A percentile compares a stretch with the other conserved stretches of the same genome.
These are phyloP conservation scores for Trichomonascus vanleenenianus DNA, from an alignment of 805 yeast species.

Conservation along the genomic window DNA sequence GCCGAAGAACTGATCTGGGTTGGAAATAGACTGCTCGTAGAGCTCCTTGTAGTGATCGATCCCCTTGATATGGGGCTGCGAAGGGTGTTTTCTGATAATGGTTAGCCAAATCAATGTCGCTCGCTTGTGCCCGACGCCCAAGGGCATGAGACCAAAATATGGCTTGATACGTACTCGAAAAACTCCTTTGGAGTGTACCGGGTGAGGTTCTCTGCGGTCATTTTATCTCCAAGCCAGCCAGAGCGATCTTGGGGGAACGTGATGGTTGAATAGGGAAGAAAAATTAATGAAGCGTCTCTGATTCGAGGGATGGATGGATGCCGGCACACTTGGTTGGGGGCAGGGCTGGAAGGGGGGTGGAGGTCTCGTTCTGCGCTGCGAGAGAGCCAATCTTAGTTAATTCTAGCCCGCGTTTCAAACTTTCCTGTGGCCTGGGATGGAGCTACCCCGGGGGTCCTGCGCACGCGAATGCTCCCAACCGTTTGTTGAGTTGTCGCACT, in stretches of 20 bases:
- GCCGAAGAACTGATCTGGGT: slow-evolving; percentile 78
- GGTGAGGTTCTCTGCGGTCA: slow-evolving; percentile 20
- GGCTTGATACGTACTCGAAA: slow-evolving; percentile 21
- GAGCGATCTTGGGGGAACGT: neutral
- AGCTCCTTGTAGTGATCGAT: slow-evolving; percentile 61
- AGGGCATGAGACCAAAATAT: too few species aligned
- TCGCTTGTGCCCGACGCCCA: neutral
- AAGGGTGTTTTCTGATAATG: slow-evolving; percentile 35
- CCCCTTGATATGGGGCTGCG: slow-evolving; percentile 49
- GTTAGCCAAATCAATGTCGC: neutral
- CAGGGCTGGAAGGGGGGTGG: neutral
- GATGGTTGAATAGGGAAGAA: neutral
- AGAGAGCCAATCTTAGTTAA: neutral
- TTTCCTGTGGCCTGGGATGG: too few species aligned
- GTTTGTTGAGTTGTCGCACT: too few species aligned
- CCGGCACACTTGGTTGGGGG: neutral
- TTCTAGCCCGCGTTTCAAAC: too few species aligned
- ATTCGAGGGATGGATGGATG: neutral
- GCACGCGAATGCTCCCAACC: too few species aligned
- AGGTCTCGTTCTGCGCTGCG: too few species aligned
- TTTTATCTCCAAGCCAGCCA: neutral
- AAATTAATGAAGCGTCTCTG: neutral
- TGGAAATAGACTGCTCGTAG: slow-evolving; percentile 66
- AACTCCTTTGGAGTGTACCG: slow-evolving; percentile 22
- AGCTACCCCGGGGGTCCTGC: too few species aligned